phyloP scores from a whole-genome alignment of 2,329 filamentous ascomycete genomes.

The Fusarium chuoi region DNA sequence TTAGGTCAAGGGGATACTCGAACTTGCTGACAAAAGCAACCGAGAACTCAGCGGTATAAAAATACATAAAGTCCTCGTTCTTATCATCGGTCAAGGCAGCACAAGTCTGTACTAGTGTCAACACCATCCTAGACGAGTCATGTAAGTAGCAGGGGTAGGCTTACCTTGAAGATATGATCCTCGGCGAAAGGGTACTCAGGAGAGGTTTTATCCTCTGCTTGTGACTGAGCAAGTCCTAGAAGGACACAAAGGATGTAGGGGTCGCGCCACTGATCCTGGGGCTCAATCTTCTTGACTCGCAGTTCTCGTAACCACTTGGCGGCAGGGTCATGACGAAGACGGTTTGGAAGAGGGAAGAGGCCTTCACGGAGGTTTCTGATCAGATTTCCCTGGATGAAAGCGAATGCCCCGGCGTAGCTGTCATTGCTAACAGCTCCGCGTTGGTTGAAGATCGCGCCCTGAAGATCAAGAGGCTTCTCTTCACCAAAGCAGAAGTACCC shows the following conservation, averaged over 20 bases:
- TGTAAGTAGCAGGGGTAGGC: not conserved
- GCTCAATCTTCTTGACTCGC: constrained; percentile 34
- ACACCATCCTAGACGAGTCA: not conserved
- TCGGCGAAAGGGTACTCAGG: not conserved
- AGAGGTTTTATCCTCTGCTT: constrained; percentile 19
- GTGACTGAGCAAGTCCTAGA: constrained; percentile 38
- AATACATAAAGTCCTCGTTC: constrained; percentile 33
- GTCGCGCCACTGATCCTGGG: constrained; percentile 32
- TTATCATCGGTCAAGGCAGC: constrained; percentile 31
- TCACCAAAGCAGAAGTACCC: constrained; percentile 39
- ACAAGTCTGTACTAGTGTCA: constrained; percentile 16
- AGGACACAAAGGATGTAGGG: constrained; percentile 41
- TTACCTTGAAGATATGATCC: constrained; percentile 29
- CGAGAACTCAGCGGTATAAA: constrained; percentile 33
- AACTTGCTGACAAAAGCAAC: constrained; percentile 38
- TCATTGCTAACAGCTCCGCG: not conserved
- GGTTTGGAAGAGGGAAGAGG: constrained; percentile 28
- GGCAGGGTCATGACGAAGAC: constrained; percentile 28
- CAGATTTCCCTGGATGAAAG: constrained; percentile 39
- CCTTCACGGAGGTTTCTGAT: constrained; percentile 32
- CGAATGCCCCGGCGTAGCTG: constrained; percentile 25
- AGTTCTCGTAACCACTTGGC: constrained; percentile 22
- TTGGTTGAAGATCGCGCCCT: constrained; percentile 34
- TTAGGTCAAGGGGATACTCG: constrained; percentile 28
- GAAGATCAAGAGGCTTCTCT: constrained; percentile 35